These are phyloP conservation scores for Pachysandra terminalis DNA, from an alignment of 164 flowering plant genomes.

Conservation along the genomic window DNA sequence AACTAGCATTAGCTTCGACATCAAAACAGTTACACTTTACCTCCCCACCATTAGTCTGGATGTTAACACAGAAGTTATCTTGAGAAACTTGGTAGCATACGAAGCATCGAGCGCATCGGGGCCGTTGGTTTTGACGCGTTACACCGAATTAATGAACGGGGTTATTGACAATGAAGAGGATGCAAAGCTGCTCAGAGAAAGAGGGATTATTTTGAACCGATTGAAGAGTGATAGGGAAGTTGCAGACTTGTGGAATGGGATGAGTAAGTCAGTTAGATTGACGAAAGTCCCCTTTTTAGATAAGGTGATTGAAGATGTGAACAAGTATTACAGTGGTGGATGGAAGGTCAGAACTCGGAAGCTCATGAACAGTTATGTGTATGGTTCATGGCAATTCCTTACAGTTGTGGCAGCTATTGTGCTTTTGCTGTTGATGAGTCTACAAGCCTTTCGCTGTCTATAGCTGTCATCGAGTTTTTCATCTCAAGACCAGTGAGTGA, in stretches of 20 bases:
- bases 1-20: constrained; percentile 17
- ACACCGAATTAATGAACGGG: constrained; percentile 12
- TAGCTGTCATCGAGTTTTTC: constrained; percentile 3
- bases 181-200: too few relatives aligned
- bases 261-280: too few relatives aligned
- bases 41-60: constrained; percentile 20
- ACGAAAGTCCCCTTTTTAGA: too few relatives aligned
- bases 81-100: too few relatives aligned
- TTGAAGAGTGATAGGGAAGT: too few relatives aligned
- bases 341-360: constrained; percentile 2
- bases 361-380: constrained; percentile 1
- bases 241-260: too few relatives aligned
- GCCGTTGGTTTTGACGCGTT: background rate
- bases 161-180: constrained; percentile 5
- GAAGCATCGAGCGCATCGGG: too few relatives aligned
- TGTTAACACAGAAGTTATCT: too few relatives aligned
- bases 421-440: constrained; percentile 5
- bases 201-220: too few relatives aligned
- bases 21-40: constrained; percentile 5
- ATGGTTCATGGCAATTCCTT: constrained; percentile 7
- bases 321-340: background rate
- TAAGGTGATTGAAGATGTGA: too few relatives aligned
- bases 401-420: constrained; percentile 3
- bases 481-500: background rate
- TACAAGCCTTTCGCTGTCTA: constrained; percentile 15